Conservation (phyloP, 148 eudicot species). For the Chenopodium suecicum region DNA sequence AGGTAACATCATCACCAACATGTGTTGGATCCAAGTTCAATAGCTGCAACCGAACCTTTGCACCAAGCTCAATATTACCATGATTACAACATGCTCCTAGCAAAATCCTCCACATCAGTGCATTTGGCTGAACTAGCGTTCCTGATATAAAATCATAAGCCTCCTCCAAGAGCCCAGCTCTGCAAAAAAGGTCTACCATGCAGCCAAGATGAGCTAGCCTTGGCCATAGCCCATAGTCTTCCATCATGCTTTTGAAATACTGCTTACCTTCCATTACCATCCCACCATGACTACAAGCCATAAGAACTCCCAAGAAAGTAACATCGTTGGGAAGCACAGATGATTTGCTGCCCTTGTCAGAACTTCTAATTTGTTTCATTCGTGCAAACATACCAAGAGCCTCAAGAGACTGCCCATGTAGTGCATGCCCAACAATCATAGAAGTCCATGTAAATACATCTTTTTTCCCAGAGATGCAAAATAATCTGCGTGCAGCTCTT, state of each 20-base stretch:
- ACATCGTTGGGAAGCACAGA: slow-evolving; percentile 39
- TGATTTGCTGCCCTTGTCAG: background rate
- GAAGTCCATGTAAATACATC: slow-evolving; percentile 59
- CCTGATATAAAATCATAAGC: slow-evolving; percentile 40
- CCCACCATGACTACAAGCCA: slow-evolving; percentile 58
- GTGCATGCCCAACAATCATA: slow-evolving; percentile 53
- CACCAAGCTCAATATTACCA: slow-evolving; percentile 42
- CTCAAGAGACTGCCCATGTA: slow-evolving; percentile 40
- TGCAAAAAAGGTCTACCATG: slow-evolving; percentile 53
- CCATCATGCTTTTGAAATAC: slow-evolving; percentile 42
- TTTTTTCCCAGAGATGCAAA: slow-evolving; percentile 28
- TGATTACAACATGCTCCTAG: slow-evolving; percentile 43
- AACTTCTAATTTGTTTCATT: slow-evolving; percentile 27
- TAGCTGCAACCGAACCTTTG: slow-evolving; percentile 28
- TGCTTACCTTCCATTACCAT: slow-evolving; percentile 46
- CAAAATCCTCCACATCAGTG: slow-evolving; percentile 49
- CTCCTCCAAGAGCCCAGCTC: slow-evolving; percentile 44
- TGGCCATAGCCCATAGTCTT: slow-evolving; percentile 39
- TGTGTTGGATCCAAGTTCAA: slow-evolving; percentile 32
- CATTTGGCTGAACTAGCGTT: slow-evolving; percentile 41
- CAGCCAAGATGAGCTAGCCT: slow-evolving; percentile 47
- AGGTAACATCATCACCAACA: slow-evolving; percentile 41
- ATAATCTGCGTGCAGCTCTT: slow-evolving; percentile 32
- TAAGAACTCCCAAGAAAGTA: slow-evolving; percentile 47
- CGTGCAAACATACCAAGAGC: slow-evolving; percentile 40